Base-by-base conservation (phyloP, 2,329 filamentous ascomycete genomes). In the Aspergillus sp. region DNA sequence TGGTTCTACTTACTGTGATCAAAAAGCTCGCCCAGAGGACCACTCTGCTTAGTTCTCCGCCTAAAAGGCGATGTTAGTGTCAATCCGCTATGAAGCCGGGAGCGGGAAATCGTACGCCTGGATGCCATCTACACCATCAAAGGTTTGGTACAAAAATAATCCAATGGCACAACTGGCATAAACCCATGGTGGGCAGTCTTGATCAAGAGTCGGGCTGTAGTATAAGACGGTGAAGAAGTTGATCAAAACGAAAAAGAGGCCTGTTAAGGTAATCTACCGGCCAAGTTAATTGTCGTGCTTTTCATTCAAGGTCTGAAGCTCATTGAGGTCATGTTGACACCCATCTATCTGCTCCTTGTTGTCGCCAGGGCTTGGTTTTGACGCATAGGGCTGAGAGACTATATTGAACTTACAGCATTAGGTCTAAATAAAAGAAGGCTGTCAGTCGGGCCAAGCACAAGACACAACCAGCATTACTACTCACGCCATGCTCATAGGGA, bases 141-240 rank as follows among this genome's bases (percentile, higher is more conserved):
- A 97, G 1, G 93, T 98, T 83, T 99, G 95, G 77, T 99, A 99
- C 51, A 98, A 75, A 74, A 98, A 97, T 64, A 99, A 78, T 2
- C 95, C 95, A 33, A 90, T 75, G 4, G 93, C 89, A 90, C 93
- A 99, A 69, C 86, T 89, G 65, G 89, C 89, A 80, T 99, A 99
- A 15, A 99, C 93, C 95, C 95, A 99, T 2, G 85, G 73, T 9
- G 95, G 95, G 73, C 93, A 98, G 74, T 99, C 91, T 75, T 91
- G 88, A 76, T 98, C 93, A 48, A 99, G 83, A 0, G 86, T 89
- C n/a, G 95, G 95, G 67, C 91, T 95, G 78, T 96, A 99, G 90
- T 92, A 98, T 56, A 99, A 83, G 75, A 99, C 77, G 6, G 95
- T 97, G 67, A 96, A 75, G 75, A 98, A 84, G 77, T 99, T 99